Conservation (phyloP, 305 asterid genomes). For the Striga hermonthica region DNA sequence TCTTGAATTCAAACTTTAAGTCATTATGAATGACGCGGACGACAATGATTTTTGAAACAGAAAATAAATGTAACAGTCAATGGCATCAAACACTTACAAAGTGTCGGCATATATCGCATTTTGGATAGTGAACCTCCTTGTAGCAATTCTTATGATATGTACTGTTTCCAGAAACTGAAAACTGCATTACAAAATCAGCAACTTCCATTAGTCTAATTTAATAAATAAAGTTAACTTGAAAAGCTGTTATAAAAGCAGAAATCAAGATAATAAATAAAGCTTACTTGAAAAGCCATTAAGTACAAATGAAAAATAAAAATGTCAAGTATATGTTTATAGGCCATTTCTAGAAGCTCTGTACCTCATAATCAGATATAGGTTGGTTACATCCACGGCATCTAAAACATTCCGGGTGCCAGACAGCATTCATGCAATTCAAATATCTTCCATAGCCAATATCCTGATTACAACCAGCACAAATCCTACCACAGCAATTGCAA, state of each 20-base stretch:
- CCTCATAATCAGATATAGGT: constrained; percentile 96
- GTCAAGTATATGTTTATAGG: neutral
- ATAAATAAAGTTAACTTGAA: too few relatives aligned
- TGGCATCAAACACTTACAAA: constrained; percentile 52
- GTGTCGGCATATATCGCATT: constrained; percentile 90
- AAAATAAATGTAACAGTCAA: too few relatives aligned
- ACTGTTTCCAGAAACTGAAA: constrained; percentile 77
- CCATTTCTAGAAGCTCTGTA: constrained; percentile 30
- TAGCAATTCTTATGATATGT: constrained; percentile 96
- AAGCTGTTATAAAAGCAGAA: too few relatives aligned
- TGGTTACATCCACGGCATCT: constrained; percentile 90
- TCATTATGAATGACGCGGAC: too few relatives aligned
- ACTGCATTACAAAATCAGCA: constrained; percentile 48
- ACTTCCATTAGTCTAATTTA: neutral
- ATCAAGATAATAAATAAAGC: too few relatives aligned
- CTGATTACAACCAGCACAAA: constrained; percentile 87
- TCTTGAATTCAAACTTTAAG: too few relatives aligned
- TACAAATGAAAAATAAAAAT: neutral
- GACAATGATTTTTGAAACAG: too few relatives aligned
- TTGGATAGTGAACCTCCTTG: constrained; percentile 91
- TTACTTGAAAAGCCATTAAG: too few relatives aligned
- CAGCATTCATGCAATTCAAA: constrained; percentile 90
- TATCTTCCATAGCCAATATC: constrained; percentile 88
- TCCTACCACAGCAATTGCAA: constrained; percentile 41
- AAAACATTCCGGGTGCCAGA: constrained; percentile 59